phyloP scores from a whole-genome alignment of 352 stramenopile genomes.

The Globisporangium paroecandrum region DNA sequence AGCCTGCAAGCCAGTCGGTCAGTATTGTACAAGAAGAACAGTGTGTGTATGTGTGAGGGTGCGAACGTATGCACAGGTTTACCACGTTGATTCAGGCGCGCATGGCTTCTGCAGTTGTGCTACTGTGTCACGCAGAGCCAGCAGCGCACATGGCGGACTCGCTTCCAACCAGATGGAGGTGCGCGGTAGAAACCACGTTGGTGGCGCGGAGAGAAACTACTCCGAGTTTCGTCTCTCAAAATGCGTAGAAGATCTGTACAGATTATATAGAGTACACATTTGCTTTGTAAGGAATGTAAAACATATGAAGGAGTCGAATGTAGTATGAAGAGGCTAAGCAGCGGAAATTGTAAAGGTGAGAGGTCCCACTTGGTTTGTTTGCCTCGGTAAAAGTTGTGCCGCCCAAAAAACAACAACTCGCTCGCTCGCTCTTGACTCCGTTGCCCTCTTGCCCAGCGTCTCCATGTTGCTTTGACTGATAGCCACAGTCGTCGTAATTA shows the following conservation, averaged over 20 bases:
- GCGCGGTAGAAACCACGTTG: neutral
- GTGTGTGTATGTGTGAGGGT: neutral
- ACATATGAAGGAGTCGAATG: no score
- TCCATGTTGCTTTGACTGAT: neutral
- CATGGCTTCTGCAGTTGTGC: neutral
- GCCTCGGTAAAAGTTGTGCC: neutral
- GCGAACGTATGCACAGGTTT: neutral
- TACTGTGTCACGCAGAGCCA: neutral
- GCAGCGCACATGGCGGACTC: constrained; percentile 2
- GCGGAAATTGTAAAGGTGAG: neutral
- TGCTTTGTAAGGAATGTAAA: neutral
- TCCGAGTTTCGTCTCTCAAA: neutral
- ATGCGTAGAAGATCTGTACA: neutral
- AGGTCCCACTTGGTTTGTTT: neutral
- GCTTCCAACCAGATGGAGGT: constrained; percentile 1
- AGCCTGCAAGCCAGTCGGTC: neutral
- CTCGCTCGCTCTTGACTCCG: neutral
- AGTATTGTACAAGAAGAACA: no score
- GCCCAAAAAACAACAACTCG: neutral
- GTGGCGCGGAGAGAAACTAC: neutral
- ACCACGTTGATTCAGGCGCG: neutral
- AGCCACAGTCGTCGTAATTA: neutral
- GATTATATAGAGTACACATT: neutral
- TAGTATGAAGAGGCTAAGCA: neutral
- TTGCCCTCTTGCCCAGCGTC: neutral